Conservation (phyloP, 78 protist species). For the Bigelowiella natans region DNA sequence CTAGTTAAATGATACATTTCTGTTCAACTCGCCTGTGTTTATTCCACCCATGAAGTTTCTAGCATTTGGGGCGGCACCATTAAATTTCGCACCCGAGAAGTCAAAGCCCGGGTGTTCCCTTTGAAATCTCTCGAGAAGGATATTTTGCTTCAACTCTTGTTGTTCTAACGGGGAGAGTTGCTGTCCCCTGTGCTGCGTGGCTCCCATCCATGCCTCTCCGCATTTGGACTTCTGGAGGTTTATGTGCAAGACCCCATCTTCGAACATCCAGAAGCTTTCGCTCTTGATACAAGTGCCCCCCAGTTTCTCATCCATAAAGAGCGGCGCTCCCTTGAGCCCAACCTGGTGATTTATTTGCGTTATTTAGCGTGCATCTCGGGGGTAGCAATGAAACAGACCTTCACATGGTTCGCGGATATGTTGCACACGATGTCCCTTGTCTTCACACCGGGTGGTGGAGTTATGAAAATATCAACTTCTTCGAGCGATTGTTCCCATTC, state of each 20-base stretch:
- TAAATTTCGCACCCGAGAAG: not conserved
- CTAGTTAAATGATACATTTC: not conserved
- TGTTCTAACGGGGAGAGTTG: not conserved
- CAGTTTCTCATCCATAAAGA: not conserved
- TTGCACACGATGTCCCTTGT: not conserved
- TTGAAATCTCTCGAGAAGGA: not conserved
- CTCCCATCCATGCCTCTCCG: constrained; percentile 1
- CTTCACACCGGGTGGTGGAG: not conserved
- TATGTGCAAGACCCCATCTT: not conserved
- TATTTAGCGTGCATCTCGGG: too few relatives aligned
- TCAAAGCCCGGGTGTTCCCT: not conserved
- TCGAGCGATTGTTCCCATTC: constrained; percentile 17
- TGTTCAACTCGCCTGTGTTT: not conserved
- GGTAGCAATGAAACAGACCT: too few relatives aligned
- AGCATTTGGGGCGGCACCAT: not conserved
- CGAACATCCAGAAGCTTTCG: not conserved
- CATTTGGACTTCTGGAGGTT: not conserved
- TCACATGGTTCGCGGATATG: not conserved
- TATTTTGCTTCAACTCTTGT: not conserved
- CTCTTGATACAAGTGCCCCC: not conserved
- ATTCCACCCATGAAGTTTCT: not conserved
- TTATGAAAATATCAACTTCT: not conserved
- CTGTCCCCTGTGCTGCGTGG: not conserved
- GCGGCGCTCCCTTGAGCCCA: not conserved
- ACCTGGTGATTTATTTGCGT: too few relatives aligned